Percentiles rank a stretch among this genome's conserved stretches.
These are phyloP conservation scores for Bacidia gigantensis DNA, from an alignment of 495 filamentous ascomycete genomes.

Conservation along the genomic window DNA sequence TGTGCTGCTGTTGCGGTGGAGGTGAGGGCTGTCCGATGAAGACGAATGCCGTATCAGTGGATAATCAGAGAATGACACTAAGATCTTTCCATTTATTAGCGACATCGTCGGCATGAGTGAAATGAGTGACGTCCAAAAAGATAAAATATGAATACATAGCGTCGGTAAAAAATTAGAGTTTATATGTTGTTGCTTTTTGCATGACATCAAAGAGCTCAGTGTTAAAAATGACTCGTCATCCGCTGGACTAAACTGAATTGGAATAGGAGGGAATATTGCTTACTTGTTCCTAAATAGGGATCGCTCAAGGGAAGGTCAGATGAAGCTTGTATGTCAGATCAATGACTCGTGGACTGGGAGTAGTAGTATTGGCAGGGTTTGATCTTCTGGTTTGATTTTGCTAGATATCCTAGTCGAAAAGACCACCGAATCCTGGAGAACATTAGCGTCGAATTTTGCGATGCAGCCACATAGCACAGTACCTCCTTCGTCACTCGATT, in stretches of 20 bases:
- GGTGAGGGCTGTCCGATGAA: conserved; percentile 26
- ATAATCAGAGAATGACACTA: no score
- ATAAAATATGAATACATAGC: conserved; percentile 18
- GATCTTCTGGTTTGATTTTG: background rate
- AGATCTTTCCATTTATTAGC: no score
- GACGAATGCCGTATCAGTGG: no score
- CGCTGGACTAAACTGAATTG: no score
- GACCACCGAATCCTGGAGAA: conserved; percentile 37
- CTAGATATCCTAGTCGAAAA: conserved; percentile 38
- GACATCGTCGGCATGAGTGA: no score
- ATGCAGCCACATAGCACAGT: background rate
- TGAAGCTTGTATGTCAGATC: conserved; percentile 1
- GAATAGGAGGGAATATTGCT: no score
- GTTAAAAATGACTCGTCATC: conserved; percentile 48
- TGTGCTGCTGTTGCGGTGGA: conserved; percentile 78
- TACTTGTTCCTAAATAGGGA: no score
- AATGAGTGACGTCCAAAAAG: no score
- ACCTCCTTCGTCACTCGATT: conserved; percentile 34
- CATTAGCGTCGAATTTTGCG: conserved; percentile 11
- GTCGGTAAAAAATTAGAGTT: conserved; percentile 56
- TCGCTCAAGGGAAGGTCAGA: no score
- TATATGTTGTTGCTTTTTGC: conserved; percentile 41
- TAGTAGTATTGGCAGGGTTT: background rate
- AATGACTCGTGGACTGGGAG: conserved; percentile 1
- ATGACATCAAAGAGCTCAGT: conserved; percentile 40